Evolutionary conservation across 2,329 filamentous ascomycete species (phyloP).

Genomic region (Fusarium lyarnte): DNA sequence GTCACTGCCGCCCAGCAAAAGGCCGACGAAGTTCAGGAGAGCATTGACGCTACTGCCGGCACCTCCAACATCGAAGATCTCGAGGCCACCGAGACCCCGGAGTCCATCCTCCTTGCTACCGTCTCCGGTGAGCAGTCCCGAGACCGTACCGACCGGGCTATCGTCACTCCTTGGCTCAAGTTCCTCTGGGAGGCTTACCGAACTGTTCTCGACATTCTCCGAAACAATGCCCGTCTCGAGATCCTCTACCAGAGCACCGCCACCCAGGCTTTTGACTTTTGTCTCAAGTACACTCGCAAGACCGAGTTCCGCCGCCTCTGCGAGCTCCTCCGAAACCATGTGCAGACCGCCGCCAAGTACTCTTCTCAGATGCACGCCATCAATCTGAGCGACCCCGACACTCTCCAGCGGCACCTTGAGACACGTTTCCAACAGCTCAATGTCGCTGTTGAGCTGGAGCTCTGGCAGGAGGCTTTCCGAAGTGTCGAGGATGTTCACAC

Average conservation of each 20-base stretch:
- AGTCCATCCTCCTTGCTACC: constrained; percentile 96
- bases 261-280: constrained; percentile 98
- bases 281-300: constrained; percentile 97
- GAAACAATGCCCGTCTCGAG: constrained; percentile 98
- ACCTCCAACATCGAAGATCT: constrained; percentile 88
- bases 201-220: constrained; percentile 96
- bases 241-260: constrained; percentile 98
- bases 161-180: constrained; percentile 99
- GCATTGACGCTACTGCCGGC: constrained; percentile 73
- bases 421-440: constrained; percentile 99
- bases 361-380: constrained; percentile 99
- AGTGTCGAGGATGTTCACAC: constrained; percentile 99
- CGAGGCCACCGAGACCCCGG: constrained; percentile 95
- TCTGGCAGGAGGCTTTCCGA: constrained; percentile 99
- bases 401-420: constrained; percentile 94
- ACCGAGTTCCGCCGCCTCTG: constrained; percentile 99
- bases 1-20: constrained; percentile 95
- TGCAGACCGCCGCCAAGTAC: constrained; percentile 99
- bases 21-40: constrained; percentile 93
- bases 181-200: constrained; percentile 99
- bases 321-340: constrained; percentile 97
- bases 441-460: constrained; percentile 94
- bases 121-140: constrained; percentile 98
- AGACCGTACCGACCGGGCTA: constrained; percentile 96
- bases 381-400: constrained; percentile 97